Evolutionary conservation across 169 alveolate species (phyloP).

Genomic region (Blepharisma undulans): DNA sequence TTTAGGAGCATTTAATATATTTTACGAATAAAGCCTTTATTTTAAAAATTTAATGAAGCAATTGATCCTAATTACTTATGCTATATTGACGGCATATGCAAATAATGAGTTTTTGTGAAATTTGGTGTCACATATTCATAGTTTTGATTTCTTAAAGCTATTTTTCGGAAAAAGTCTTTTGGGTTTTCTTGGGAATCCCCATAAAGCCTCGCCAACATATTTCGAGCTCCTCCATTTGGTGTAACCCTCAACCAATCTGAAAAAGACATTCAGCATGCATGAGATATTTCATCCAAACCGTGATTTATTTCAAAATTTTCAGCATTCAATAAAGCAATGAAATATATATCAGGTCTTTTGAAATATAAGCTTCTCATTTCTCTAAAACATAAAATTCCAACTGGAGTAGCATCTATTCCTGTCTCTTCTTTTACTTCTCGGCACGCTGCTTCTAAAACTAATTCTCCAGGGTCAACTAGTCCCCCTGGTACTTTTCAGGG

Average conservation of each 20-base stretch:
- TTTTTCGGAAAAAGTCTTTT: neutral
- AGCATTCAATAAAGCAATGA: neutral
- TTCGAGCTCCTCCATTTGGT: neutral
- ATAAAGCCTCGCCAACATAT: neutral
- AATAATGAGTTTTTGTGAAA: neutral
- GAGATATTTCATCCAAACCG: neutral
- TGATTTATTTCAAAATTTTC: neutral
- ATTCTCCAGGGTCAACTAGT: constrained; percentile 17
- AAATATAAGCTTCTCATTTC: neutral
- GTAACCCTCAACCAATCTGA: neutral
- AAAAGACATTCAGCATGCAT: neutral
- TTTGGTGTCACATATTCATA: neutral
- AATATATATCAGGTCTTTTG: neutral
- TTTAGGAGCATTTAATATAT: no score
- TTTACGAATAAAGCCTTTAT: no score
- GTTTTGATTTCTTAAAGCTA: neutral
- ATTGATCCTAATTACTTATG: no score
- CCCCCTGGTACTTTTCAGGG: constrained; percentile 18
- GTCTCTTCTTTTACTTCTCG: constrained; percentile 30
- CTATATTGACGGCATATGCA: no score
- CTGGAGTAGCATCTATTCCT: neutral
- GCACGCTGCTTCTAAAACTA: neutral
- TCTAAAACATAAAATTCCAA: neutral
- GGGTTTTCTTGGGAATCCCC: neutral
- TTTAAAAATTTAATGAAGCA: no score